Evolutionary conservation across 1,139 yeast genomes (phyloP).

Genomic region (Protomyces gravidus): DNA sequence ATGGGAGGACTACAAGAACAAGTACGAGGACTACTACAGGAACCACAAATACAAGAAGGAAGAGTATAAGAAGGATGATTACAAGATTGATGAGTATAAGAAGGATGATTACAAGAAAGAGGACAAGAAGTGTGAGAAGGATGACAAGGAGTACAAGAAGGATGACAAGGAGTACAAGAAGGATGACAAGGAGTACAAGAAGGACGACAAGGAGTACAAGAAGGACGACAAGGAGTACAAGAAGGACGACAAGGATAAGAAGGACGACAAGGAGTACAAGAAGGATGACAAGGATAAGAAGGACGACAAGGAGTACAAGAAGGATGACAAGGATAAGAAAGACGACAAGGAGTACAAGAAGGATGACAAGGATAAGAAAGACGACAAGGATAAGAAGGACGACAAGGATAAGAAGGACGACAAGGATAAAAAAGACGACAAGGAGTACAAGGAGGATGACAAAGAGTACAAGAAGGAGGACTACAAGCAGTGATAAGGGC

Average conservation of each 20-base stretch:
- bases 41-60: neutral
- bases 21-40: neutral
- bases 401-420: neutral
- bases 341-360: neutral
- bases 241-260: too few species aligned
- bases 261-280: neutral
- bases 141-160: neutral
- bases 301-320: too few species aligned
- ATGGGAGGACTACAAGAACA: neutral
- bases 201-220: neutral
- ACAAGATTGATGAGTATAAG: neutral
- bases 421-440: neutral
- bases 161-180: neutral
- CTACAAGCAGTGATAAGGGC: too few species aligned
- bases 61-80: neutral
- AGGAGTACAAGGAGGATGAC: neutral
- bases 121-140: neutral
- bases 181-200: neutral
- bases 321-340: neutral
- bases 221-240: neutral
- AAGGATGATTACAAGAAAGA: neutral
- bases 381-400: neutral
- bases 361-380: neutral
- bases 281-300: neutral
- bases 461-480: neutral